Base-by-base conservation (phyloP, 257 asterid species). In the Scutellaria galericulata region DNA sequence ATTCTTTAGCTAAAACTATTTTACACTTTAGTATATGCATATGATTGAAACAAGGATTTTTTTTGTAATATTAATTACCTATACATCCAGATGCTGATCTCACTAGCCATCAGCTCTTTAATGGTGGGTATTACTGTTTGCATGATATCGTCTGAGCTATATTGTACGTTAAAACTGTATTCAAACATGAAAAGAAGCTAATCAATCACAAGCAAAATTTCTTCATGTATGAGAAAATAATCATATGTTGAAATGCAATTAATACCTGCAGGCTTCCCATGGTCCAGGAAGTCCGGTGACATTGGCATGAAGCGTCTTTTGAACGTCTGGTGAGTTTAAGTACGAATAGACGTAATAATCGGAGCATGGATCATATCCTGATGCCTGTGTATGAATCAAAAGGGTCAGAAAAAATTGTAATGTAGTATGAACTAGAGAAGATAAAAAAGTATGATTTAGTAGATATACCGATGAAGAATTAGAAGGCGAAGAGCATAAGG, bases 281-380 rank as follows among this genome's bases (percentile, higher is more conserved):
- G 75, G 71, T 37, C 83, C 79, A 1, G 82, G 78, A 62, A 78
- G 44, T 39, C 82, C 80, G 0, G 80, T 80, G 37, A 75, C 58
- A 50, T 85, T 82, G 1, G 84, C 88, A 71, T 90, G 90, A 41
- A 87, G 71, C 0, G 85, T 80, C 47, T 80, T 77, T 70, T 90
- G 96, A 35, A 87, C 90, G 2, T 66, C 78, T 0, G 70, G 83
- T 2, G 44, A 71, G 79, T 87, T 89, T 3, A 86, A 78, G 58
- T 84, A 89, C 9, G 71, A 3, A 10, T 2, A 3, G 0, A 71
- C 81, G 13, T 87, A 87, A 8, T 81, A n/a, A 18, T 6, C 68
- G 0, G 86, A 75, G 84, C 94, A 89, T 6, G 92, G 92, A 83
- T 87, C 94, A 5, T 40, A 89, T 35, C 31, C 53, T 5, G 70